Base-by-base conservation (phyloP, 129 eudicot genomes). In the Artemisia tridentata region DNA sequence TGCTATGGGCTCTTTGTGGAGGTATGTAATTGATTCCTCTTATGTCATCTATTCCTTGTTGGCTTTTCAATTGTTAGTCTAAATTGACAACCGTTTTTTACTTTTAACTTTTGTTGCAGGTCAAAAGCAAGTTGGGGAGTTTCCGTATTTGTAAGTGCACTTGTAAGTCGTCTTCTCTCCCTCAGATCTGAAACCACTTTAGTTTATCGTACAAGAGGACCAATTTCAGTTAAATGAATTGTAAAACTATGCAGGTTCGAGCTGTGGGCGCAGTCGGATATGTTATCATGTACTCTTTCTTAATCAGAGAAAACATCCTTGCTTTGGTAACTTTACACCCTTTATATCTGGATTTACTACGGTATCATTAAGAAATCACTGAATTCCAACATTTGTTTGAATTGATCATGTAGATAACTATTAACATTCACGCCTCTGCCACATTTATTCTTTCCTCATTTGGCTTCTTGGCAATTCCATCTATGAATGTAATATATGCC, bases 231-330 rank as follows among this genome's bases (percentile, higher is more conserved):
- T 19, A 52, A 47, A 60, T 16, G 13, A 66, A 23, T 72, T 54
- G 41, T 59, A 56, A 69, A 72, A 48, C 63, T 73, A 54, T 79
- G 72, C 77, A 92, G 98, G 90, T 86, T 77, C 82, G 99, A 65
- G 96, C 99, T 17, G 18, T 70, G 45, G 99, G 99, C 68, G 97
- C 96, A 58, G 27, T 84, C 47, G 84, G 88, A 50, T 90, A 88
- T 82, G 97, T 89, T 73, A 63, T 90, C 63, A 79, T 86, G 75
- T 84, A 86, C 79, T 93, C 99, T 14, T 93, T 87, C 76, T 75
- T 93, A 80, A 90, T 93, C 47, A 88, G 90, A 76, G 99, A 93
- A 62, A 93, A 93, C 77, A 89, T 93, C n/a, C 96, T 93, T 65
- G 87, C 85, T 50, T 69, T 93, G 99, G 98, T 92, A 87, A 82